These are phyloP conservation scores for Fusarium agapanthi DNA, from an alignment of 2,329 filamentous ascomycete genomes.

Conservation along the genomic window DNA sequence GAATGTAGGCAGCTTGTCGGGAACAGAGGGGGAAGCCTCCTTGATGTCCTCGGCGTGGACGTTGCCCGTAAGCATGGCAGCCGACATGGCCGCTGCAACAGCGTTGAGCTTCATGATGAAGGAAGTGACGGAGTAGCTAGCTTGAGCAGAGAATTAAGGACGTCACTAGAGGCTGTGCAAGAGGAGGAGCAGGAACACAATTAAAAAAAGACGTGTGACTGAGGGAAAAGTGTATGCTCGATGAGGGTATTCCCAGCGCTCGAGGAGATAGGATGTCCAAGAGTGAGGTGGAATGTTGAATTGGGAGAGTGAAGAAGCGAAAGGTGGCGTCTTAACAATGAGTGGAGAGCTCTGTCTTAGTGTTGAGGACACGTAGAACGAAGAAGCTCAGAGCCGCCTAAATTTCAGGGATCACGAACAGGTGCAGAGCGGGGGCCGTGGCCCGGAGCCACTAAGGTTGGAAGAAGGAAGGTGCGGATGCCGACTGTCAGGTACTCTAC, in stretches of 20 bases:
- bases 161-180: conserved; percentile 38
- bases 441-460: conserved; percentile 31
- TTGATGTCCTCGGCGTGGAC: conserved; percentile 72
- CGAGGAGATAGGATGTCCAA: conserved; percentile 41
- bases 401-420: conserved; percentile 40
- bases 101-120: conserved; percentile 84
- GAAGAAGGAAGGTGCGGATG: conserved; percentile 35
- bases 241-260: conserved; percentile 41
- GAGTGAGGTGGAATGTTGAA: conserved; percentile 43
- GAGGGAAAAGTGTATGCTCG: background rate
- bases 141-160: conserved; percentile 15
- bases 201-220: conserved; percentile 6
- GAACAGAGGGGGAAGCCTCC: conserved; percentile 59
- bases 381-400: conserved; percentile 40
- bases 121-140: conserved; percentile 58
- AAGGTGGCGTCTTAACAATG: conserved; percentile 41
- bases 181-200: conserved; percentile 2
- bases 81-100: conserved; percentile 78
- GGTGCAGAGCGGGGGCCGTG: conserved; percentile 31
- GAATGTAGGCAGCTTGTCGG: conserved; percentile 78
- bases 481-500: conserved; percentile 34
- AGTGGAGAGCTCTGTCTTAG: conserved; percentile 41
- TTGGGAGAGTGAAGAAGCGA: conserved; percentile 28
- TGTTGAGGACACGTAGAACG: conserved; percentile 49
- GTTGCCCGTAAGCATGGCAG: conserved; percentile 74